Conservation (phyloP, 345 rosid genomes). For the Clarkia xantiana region DNA sequence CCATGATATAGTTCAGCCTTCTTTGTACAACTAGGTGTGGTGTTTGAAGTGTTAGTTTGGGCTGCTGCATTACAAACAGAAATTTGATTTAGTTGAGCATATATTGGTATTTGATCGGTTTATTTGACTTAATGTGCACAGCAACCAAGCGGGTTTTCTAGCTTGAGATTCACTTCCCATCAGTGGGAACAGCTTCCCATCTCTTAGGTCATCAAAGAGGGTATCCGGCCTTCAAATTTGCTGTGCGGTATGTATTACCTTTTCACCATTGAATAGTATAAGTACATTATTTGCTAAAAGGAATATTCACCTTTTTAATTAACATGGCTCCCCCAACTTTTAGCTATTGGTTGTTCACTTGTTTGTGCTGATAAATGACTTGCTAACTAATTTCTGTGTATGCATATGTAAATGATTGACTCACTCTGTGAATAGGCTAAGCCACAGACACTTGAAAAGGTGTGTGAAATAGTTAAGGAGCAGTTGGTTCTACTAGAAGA, state of each 20-base stretch:
- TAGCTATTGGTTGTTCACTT: background rate
- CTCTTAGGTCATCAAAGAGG: constrained; percentile 14
- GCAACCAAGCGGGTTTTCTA: constrained; percentile 11
- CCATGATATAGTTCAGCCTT: background rate
- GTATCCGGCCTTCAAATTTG: constrained; percentile 5
- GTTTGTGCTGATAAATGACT: too few relatives aligned
- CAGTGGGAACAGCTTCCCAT: constrained; percentile 11
- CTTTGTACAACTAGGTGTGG: background rate
- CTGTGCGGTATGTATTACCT: constrained; percentile 19
- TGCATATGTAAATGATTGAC: too few relatives aligned
- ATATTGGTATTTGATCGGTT: background rate
- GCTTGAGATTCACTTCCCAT: constrained; percentile 16
- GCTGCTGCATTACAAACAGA: background rate
- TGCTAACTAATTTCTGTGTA: too few relatives aligned
- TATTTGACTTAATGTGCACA: background rate
- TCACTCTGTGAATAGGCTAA: too few relatives aligned
- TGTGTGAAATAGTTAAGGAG: too few relatives aligned
- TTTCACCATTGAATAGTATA: background rate
- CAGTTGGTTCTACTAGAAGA: too few relatives aligned
- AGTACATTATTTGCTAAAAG: background rate
- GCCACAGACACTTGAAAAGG: too few relatives aligned
- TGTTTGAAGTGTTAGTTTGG: background rate
- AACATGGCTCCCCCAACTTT: background rate
- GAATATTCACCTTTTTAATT: too few relatives aligned
- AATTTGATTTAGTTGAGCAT: background rate